Conservation (phyloP, 768 basidiomycete genomes). For the Phylloporus arenicola region DNA sequence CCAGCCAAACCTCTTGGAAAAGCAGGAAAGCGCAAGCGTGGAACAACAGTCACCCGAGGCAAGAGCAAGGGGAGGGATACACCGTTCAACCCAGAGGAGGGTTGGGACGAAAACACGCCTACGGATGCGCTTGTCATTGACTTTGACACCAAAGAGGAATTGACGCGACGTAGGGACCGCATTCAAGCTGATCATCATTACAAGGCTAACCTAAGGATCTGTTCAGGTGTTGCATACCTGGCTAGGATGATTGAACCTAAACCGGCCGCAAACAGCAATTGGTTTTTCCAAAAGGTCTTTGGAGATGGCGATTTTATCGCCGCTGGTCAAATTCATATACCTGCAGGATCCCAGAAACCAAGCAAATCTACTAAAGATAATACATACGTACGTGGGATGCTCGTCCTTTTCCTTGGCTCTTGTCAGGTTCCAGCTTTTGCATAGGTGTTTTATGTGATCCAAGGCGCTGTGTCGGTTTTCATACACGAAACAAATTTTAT, state of each 20-base stretch:
- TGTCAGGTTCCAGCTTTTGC: background rate
- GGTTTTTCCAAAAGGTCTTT: conserved; percentile 89
- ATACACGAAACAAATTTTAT: conserved; percentile 77
- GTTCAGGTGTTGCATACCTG: conserved; percentile 74
- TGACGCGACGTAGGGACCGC: conserved; percentile 59
- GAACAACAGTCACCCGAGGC: conserved; percentile 21
- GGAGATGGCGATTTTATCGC: conserved; percentile 89
- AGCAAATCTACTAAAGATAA: conserved; percentile 90
- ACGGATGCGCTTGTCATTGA: conserved; percentile 63
- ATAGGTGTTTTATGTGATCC: conserved; percentile 74
- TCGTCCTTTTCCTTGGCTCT: background rate
- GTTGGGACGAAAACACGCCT: conserved; percentile 81
- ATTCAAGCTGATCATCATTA: background rate
- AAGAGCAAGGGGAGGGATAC: conserved; percentile 33
- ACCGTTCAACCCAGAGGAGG: conserved; percentile 54
- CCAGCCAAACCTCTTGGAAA: conserved; percentile 43
- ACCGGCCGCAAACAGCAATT: conserved; percentile 56
- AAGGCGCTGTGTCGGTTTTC: conserved; percentile 84
- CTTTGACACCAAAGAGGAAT: conserved; percentile 55
- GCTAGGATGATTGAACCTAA: conserved; percentile 59
- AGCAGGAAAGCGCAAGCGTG: conserved; percentile 33
- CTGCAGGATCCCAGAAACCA: conserved; percentile 74
- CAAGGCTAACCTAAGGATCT: conserved; percentile 2
- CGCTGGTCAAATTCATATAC: conserved; percentile 81
- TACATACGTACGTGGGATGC: conserved; percentile 63